phyloP scores from a whole-genome alignment of 768 basidiomycete genomes.

The Leccinum uliginosum region DNA sequence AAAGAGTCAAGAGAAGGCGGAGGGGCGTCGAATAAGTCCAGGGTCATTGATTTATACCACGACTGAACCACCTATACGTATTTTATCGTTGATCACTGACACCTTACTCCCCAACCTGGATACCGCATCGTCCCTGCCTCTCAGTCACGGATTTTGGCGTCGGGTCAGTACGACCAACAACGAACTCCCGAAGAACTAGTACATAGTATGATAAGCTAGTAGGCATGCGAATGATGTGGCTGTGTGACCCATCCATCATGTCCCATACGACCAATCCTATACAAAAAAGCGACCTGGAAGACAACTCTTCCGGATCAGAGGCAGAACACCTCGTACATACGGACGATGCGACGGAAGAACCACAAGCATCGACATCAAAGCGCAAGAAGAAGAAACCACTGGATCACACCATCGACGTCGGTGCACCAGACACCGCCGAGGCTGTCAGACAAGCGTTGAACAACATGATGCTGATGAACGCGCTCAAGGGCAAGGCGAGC shows the following conservation, averaged over 20 bases:
- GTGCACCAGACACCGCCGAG: constrained; percentile 56
- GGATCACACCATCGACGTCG: constrained; percentile 59
- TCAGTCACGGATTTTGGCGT: too few relatives aligned
- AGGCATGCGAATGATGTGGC: constrained; percentile 11
- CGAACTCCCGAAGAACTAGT: too few relatives aligned
- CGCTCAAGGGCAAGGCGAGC: constrained; percentile 77
- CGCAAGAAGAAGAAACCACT: constrained; percentile 87
- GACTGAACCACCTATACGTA: background rate
- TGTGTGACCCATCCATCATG: constrained; percentile 18
- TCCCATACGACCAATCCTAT: constrained; percentile 36
- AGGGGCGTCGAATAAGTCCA: constrained; percentile 4
- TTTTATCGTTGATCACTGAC: background rate
- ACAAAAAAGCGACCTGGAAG: constrained; percentile 35
- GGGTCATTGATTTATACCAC: background rate
- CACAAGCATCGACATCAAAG: constrained; percentile 37
- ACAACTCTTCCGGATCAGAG: constrained; percentile 28
- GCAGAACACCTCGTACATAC: constrained; percentile 22
- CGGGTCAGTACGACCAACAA: too few relatives aligned
- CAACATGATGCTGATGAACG: constrained; percentile 80
- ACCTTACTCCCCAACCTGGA: too few relatives aligned
- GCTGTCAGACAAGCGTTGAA: constrained; percentile 67
- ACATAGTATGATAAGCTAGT: too few relatives aligned
- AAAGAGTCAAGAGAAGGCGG: constrained; percentile 42
- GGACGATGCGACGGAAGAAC: constrained; percentile 10
- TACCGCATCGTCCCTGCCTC: too few relatives aligned